These are phyloP conservation scores for Arabis alpina DNA, from an alignment of 345 rosid genomes.

Conservation along the genomic window DNA sequence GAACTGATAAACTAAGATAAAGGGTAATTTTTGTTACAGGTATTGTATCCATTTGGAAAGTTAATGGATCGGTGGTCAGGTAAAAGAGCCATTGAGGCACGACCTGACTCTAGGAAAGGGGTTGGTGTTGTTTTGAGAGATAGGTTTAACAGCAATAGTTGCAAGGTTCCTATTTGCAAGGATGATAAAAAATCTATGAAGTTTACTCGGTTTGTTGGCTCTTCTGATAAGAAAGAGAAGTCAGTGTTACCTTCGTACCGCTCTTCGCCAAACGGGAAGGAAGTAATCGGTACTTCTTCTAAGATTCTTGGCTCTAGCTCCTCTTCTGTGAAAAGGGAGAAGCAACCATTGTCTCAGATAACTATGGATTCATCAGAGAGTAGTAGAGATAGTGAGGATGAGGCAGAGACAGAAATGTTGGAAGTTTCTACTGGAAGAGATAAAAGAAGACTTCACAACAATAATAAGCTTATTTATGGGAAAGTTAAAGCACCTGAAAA, in stretches of 20 bases:
- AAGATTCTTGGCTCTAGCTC: constrained; percentile 49
- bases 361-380: constrained; percentile 75
- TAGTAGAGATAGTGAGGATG: constrained; percentile 57
- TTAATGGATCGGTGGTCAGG: constrained; percentile 81
- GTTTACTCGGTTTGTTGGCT: constrained; percentile 51
- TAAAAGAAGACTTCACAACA: constrained; percentile 46
- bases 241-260: constrained; percentile 54
- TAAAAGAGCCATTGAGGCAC: constrained; percentile 58
- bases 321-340: constrained; percentile 41
- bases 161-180: constrained; percentile 57
- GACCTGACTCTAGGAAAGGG: constrained; percentile 56
- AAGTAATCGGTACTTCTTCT: constrained; percentile 72
- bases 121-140: constrained; percentile 64
- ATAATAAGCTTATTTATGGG: constrained; percentile 42
- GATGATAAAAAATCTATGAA: constrained; percentile 59
- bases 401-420: constrained; percentile 51
- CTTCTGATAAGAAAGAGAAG: constrained; percentile 58
- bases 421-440: constrained; percentile 48
- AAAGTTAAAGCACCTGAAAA: constrained; percentile 41
- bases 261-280: constrained; percentile 63
- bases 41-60: constrained; percentile 25
- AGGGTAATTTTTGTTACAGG: constrained; percentile 42
- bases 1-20: neutral
- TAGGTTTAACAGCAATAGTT: constrained; percentile 52
- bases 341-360: constrained; percentile 50